phyloP scores from a whole-genome alignment of 371 early-diverging fungal species.

The Lichtheimia ornata region DNA sequence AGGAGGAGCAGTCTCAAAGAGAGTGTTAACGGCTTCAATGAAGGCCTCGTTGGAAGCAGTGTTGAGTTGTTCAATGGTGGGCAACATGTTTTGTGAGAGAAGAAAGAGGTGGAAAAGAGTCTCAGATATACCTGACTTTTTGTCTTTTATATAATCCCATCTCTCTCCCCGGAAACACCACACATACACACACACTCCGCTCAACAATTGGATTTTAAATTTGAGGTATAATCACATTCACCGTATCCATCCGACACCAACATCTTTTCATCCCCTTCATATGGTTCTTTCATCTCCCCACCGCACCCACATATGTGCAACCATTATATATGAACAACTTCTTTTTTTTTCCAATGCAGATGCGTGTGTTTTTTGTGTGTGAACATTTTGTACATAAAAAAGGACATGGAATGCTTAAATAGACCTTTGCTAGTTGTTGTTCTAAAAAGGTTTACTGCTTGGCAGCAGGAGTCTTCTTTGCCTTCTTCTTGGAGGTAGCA shows the following conservation, averaged over 20 bases:
- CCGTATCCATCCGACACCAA: too few relatives aligned
- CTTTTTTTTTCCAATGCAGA: background rate
- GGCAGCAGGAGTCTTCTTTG: slow-evolving; percentile 26
- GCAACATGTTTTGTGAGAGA: slow-evolving; percentile 43
- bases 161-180: background rate
- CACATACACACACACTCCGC: background rate
- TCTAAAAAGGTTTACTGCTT: slow-evolving; percentile 10
- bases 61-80: slow-evolving; percentile 76
- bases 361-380: background rate
- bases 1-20: slow-evolving; percentile 89
- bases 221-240: too few relatives aligned
- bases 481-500: slow-evolving; percentile 31
- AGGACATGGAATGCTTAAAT: slow-evolving; percentile 1
- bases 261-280: too few relatives aligned
- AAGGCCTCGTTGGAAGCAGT: slow-evolving; percentile 54
- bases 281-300: background rate
- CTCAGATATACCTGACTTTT: background rate
- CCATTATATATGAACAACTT: background rate
- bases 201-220: background rate
- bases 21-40: slow-evolving; percentile 61
- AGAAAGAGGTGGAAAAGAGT: slow-evolving; percentile 6
- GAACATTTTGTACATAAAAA: slow-evolving; percentile 3
- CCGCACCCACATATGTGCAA: background rate
- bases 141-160: background rate
- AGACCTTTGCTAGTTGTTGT: background rate